Conservation (phyloP, 2,329 filamentous ascomycete species). For the Diaporthe amygdali region DNA sequence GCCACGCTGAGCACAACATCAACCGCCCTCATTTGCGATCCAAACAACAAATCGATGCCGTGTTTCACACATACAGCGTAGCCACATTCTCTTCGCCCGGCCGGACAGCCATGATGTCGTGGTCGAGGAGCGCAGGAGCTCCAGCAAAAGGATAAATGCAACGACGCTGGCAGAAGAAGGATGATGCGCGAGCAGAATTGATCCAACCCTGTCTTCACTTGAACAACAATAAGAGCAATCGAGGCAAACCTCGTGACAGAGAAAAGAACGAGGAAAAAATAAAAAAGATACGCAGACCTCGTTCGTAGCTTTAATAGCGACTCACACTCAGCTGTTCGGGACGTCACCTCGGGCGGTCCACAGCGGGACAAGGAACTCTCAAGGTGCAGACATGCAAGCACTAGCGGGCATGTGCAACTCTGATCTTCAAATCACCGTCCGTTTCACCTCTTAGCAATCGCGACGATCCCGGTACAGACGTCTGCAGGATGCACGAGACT, state of each 20-base stretch:
- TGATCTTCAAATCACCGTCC: constrained; percentile 17
- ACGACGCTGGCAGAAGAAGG: neutral
- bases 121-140: neutral
- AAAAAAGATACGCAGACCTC: neutral
- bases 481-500: constrained; percentile 15
- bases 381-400: constrained; percentile 10
- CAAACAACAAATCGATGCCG: no score
- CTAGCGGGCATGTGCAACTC: constrained; percentile 17
- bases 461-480: constrained; percentile 12
- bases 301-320: constrained; percentile 5
- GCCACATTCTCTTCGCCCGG: constrained; percentile 54
- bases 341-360: constrained; percentile 14
- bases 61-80: constrained; percentile 45
- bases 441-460: neutral
- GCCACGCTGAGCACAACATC: constrained; percentile 23
- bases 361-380: neutral
- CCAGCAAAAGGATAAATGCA: neutral
- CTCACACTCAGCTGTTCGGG: neutral
- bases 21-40: neutral
- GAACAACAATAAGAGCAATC: neutral
- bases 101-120: constrained; percentile 44
- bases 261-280: neutral
- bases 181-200: neutral
- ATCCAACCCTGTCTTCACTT: neutral
- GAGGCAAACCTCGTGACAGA: neutral